These are phyloP conservation scores for Tilletia walkeri DNA, from an alignment of 1,284 basidiomycete genomes.

Conservation along the genomic window DNA sequence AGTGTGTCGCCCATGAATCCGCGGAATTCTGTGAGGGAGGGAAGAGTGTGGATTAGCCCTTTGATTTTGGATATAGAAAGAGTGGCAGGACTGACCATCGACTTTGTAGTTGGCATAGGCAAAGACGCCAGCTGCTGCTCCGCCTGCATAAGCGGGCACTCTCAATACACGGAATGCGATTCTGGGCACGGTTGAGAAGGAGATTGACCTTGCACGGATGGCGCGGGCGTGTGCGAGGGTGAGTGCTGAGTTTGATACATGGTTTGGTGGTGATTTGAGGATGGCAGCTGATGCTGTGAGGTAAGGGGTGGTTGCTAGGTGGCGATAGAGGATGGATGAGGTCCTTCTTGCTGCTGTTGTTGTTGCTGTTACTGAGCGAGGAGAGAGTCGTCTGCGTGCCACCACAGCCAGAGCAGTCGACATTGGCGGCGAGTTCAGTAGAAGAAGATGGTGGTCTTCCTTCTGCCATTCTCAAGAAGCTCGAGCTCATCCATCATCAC, in stretches of 20 bases:
- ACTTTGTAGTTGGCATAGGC: slow-evolving; percentile 54
- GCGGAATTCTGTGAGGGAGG: slow-evolving; percentile 29
- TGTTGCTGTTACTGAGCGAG: too few species aligned
- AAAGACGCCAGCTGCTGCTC: slow-evolving; percentile 46
- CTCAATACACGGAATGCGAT: slow-evolving; percentile 42
- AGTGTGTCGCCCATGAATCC: slow-evolving; percentile 32
- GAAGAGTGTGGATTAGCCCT: neutral
- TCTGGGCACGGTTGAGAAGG: slow-evolving; percentile 49
- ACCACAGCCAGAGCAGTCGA: neutral
- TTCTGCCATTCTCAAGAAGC: too few species aligned
- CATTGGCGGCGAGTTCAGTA: neutral
- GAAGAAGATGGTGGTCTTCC: neutral
- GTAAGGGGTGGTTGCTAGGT: too few species aligned
- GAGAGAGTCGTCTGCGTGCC: too few species aligned
- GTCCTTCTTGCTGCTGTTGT: too few species aligned
- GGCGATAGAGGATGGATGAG: too few species aligned
- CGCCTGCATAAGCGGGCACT: slow-evolving; percentile 44
- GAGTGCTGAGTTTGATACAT: too few species aligned
- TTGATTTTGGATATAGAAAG: neutral
- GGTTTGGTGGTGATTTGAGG: too few species aligned
- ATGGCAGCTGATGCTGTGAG: too few species aligned
- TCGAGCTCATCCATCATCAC: too few species aligned
- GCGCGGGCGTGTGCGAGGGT: too few species aligned
- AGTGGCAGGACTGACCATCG: slow-evolving; percentile 32
- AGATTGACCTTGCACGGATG: slow-evolving; percentile 23